Conservation (phyloP, 1,139 yeast species). For the Pichia sp. region DNA sequence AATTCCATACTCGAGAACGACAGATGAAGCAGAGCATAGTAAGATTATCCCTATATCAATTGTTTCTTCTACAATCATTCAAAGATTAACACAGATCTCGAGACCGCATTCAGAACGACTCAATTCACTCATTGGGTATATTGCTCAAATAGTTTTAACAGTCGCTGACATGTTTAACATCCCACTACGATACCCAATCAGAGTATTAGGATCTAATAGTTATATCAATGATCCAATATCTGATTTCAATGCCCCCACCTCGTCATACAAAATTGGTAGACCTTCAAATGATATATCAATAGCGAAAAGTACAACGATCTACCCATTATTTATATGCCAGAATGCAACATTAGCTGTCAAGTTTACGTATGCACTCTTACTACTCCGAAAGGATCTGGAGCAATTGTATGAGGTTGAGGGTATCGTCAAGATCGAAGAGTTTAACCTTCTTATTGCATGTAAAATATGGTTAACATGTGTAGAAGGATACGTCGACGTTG, state of each 20-base stretch:
- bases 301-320: constrained; percentile 29
- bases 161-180: constrained; percentile 44
- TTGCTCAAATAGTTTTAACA: constrained; percentile 42
- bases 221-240: constrained; percentile 51
- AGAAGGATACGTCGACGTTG: constrained; percentile 19
- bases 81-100: constrained; percentile 16
- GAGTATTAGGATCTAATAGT: constrained; percentile 49
- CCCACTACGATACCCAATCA: constrained; percentile 51
- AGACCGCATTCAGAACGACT: constrained; percentile 30
- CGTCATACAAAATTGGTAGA: constrained; percentile 16
- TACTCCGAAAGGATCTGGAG: constrained; percentile 48
- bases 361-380: constrained; percentile 50
- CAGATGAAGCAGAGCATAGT: not conserved
- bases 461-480: constrained; percentile 33
- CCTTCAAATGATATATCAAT: constrained; percentile 29
- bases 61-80: constrained; percentile 12
- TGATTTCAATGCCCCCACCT: not conserved
- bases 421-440: constrained; percentile 28
- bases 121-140: constrained; percentile 50
- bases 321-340: constrained; percentile 50
- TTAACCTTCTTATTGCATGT: constrained; percentile 32
- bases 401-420: constrained; percentile 42
- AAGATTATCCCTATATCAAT: constrained; percentile 9
- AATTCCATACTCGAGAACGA: constrained; percentile 6
- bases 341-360: constrained; percentile 40